These are phyloP conservation scores for Echria macrotheca DNA, from an alignment of 495 filamentous ascomycete genomes.

Conservation along the genomic window DNA sequence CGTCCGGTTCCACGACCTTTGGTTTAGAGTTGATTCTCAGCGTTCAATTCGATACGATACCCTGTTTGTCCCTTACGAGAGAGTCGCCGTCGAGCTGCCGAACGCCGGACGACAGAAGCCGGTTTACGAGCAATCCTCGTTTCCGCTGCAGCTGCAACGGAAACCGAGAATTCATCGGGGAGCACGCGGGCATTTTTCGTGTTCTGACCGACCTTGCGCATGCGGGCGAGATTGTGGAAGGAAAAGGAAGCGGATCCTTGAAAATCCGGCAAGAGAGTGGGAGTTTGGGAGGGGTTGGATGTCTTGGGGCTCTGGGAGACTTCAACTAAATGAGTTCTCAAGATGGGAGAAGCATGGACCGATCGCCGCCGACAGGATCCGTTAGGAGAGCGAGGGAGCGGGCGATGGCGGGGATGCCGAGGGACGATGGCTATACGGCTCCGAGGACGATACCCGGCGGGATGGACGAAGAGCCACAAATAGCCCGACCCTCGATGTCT, in stretches of 20 bases:
- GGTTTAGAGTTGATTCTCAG: conserved; percentile 19
- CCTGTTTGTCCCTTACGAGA: conserved; percentile 18
- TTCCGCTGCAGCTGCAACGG: not conserved
- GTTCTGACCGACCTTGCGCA: conserved; percentile 18
- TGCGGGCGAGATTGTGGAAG: conserved; percentile 22
- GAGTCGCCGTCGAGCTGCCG: too few species aligned
- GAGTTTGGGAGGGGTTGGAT: conserved; percentile 16
- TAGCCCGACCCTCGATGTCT: conserved; percentile 44
- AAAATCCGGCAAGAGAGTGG: conserved; percentile 15
- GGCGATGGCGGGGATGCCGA: conserved; percentile 26
- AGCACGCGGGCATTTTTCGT: too few species aligned
- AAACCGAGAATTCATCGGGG: conserved; percentile 18
- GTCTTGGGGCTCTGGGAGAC: conserved; percentile 19
- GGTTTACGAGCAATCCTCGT: too few species aligned
- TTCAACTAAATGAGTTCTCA: conserved; percentile 45
- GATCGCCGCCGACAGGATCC: conserved; percentile 35
- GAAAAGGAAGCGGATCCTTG: conserved; percentile 21
- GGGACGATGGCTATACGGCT: conserved; percentile 17
- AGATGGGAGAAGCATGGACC: conserved; percentile 44
- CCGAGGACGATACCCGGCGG: conserved; percentile 16
- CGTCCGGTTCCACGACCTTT: conserved; percentile 33
- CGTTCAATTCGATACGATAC: conserved; percentile 22
- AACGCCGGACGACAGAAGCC: too few species aligned
- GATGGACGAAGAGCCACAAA: conserved; percentile 42
- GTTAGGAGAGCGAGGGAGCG: conserved; percentile 44